These are phyloP conservation scores for Acacia acuminata DNA, from an alignment of 306 rosid genomes.

Conservation along the genomic window DNA sequence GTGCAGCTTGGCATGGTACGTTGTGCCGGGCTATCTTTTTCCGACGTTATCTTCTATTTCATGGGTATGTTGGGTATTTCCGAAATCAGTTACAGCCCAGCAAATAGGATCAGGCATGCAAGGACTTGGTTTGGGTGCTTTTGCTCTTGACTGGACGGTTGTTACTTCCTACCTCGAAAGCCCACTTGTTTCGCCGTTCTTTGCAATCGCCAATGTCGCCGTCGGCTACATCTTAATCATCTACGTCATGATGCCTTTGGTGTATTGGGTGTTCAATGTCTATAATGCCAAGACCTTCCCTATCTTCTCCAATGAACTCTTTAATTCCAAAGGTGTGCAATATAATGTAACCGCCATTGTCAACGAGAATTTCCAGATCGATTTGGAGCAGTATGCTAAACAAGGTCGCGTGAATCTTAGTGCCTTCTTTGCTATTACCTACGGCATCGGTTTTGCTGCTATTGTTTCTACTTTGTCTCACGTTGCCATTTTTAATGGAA, in stretches of 20 bases:
- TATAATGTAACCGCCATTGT: slow-evolving; percentile 59
- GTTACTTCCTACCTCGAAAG: slow-evolving; percentile 53
- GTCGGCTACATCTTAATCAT: slow-evolving; percentile 51
- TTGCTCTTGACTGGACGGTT: slow-evolving; percentile 63
- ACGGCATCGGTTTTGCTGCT: slow-evolving; percentile 72
- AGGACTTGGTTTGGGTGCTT: slow-evolving; percentile 66
- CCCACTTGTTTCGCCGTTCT: slow-evolving; percentile 65
- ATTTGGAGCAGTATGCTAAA: slow-evolving; percentile 42
- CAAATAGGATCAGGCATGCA: slow-evolving; percentile 62
- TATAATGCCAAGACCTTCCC: slow-evolving; percentile 63
- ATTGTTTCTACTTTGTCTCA: slow-evolving; percentile 60
- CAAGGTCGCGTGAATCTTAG: slow-evolving; percentile 57
- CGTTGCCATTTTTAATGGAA: slow-evolving; percentile 66
- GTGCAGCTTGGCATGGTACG: slow-evolving; percentile 71
- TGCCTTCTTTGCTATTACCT: slow-evolving; percentile 49
- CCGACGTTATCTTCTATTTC: slow-evolving; percentile 52
- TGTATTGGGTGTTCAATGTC: slow-evolving; percentile 59
- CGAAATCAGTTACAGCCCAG: slow-evolving; percentile 57
- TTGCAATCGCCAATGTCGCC: slow-evolving; percentile 49
- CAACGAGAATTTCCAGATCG: slow-evolving; percentile 57
- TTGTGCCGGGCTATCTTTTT: slow-evolving; percentile 62
- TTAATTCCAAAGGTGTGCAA: slow-evolving; percentile 35
- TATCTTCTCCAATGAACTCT: slow-evolving; percentile 51
- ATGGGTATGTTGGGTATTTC: slow-evolving; percentile 61
- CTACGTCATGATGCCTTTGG: slow-evolving; percentile 48